Evolutionary conservation across 495 filamentous ascomycete genomes (phyloP), one percentile per base, ranked within the genome.

Genomic region (Annulohypoxylon bovei): DNA sequence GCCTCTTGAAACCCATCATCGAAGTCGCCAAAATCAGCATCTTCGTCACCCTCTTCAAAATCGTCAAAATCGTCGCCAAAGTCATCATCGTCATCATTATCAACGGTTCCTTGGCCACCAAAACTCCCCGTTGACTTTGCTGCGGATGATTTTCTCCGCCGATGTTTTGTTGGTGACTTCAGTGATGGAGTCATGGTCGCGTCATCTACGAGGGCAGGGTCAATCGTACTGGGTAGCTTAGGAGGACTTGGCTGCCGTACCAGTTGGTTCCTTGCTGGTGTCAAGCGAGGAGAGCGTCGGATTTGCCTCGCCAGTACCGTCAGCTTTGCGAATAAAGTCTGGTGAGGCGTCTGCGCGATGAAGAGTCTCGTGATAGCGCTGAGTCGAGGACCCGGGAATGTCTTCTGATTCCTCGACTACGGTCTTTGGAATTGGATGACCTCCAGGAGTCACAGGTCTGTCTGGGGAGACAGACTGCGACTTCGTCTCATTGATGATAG

Each of bases 51-150:
- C 76, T 93, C 93, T 76, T 94, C 94, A 76, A 98, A 98, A 73
- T 98, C 94, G 79, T 98, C 95, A 87, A 98, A 97, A 65, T 97
- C 94, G 75, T 95, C 94, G 63, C 91, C 92, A 81, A 91, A 90
- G 18, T 82, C 89, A 68, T 85, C 86, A 22, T 78, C 86, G 67
- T 80, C 82, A 62, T 83, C 77, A 25, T 78, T 78, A 62, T 81
- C 76, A 47, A 75, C 76, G 32, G 79, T 80, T 53, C 80, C 78
- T 49, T 76, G 74, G 52, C 82, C 75, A 60, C 82, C 75, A 60
- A 79, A 79, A 55, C 65, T 68, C 40, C 58, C 68, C 22, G 61
- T 67, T 66, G 75, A 70, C 54, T 70, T 81, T 79, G 62, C 78
- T 80, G 52, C 79, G 52, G 78, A 83, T 35, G 76, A 80, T 75